Base-by-base conservation (phyloP, 106 monocot species). In the Dendrobium officinale region DNA sequence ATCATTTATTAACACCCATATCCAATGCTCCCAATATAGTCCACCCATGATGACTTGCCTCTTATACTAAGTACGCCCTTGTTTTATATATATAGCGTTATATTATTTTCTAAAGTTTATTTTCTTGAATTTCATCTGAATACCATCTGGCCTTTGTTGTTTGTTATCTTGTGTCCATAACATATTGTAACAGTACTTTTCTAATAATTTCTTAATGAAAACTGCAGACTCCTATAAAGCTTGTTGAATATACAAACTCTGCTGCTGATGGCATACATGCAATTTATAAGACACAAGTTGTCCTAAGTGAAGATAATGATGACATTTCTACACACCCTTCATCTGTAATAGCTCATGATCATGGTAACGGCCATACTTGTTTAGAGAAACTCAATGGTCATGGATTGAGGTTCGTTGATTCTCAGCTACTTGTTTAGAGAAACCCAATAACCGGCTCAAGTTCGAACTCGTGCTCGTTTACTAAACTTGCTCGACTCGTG, bases 151-250 rank as follows among this genome's bases (percentile, higher is more conserved):
- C 72, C 40, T 72, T 33, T 72, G 72, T 37, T 33, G 16, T 10
- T 1, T 72, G 27, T 67, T 67, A 67, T 27, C 29, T 26, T 67
- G 67, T 9, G 67, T 9, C 9, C 29, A 24, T 67, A 29, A 67
- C 13, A 1, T 72, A 40, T 13, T 72, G 40, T 72, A 51, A 51
- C 51, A 51, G 13, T 51, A 26, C 1, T 31, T 51, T 1, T 51
- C 13, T 13, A 51, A 51, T 1, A 10, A 13, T 27, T 37, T 40
- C 2, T 72, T 72, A 27, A 24, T 33, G 29, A 72, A 72, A 15
- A 66, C 22, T 66, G 64, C 74, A 75, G 74, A 22, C 74, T 75
- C 74, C 74, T 75, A 75, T 44, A 75, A 75, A 75, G n/a, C 42
- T 75, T 75, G 43, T 75, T 43, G 74, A 75, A n/a, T 75, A 75